Evolutionary conservation across 2,329 filamentous ascomycete genomes (phyloP), one percentile per base, ranked within the genome.

Genomic region (Botrytis elliptica): DNA sequence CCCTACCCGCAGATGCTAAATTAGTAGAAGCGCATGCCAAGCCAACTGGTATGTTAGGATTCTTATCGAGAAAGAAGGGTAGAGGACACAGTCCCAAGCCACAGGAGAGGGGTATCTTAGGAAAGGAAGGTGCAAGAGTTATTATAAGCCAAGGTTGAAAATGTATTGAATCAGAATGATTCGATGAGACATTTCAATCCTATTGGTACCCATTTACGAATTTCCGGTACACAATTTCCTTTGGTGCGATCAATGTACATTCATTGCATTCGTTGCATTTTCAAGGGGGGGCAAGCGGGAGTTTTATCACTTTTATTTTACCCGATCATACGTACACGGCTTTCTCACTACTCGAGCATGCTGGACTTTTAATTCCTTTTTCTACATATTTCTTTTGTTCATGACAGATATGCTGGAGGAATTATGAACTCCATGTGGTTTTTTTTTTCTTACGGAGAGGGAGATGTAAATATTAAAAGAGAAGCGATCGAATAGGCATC

Each of bases 71-170:
- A 79, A 97, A 97, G 85, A 97, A 93, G 85, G 94, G 95, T 42
- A 88, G 95, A 76, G 94, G 94, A 72, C 91, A 94, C 82, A 98
- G 94, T 81, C 96, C 96, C 1, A 98, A 97, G 84, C 95, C 95
- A 40, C 95, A 94, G 82, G 95, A 98, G 84, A 89, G 94, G 72
- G 96, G 96, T 74, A 95, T 99, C 12, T 81, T 99, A 74, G 96
- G 96, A 73, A 98, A 98, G 81, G 95, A 98, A 82, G 96, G 96
- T 25, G 95, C 96, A 18, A 88, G 96, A 81, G 91, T 94, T 76
- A 88, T 95, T 73, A 92, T 95, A 80, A 91, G 89, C 68, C 79
- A 75, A 18, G 70, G 70, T 29, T 72, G 70, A 72, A 68, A n/a
- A 6, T 16, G 12, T 22, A 16, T 46, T 29, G 36, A 57, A 42